Evolutionary conservation across 202 grass and related monocot species (phyloP).

Genomic region (Digitaria exilis): DNA sequence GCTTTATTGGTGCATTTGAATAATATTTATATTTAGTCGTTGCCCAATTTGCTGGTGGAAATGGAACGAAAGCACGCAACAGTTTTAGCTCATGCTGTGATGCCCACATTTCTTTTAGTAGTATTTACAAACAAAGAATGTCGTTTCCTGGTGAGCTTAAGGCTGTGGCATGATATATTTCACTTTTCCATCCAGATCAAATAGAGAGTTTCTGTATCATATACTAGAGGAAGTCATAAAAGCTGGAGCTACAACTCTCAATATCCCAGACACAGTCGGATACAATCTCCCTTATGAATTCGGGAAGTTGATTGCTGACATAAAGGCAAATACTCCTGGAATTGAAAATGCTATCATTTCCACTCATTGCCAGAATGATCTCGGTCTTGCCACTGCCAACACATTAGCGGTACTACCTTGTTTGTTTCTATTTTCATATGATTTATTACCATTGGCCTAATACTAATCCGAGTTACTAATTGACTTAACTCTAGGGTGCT

Average conservation of each 20-base stretch:
- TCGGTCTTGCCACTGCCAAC: conserved; percentile 92
- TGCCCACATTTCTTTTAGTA: neutral
- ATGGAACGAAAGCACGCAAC: neutral
- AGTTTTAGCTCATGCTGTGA: neutral
- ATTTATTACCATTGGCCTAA: conserved; percentile 2
- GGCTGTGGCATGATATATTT: conserved; percentile 21
- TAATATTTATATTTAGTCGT: neutral
- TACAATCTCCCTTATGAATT: conserved; percentile 90
- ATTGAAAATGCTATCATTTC: conserved; percentile 94
- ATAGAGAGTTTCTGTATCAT: conserved; percentile 84
- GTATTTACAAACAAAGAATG: neutral
- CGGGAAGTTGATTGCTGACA: conserved; percentile 75
- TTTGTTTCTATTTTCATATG: conserved; percentile 1
- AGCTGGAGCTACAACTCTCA: conserved; percentile 92
- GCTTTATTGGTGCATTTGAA: neutral
- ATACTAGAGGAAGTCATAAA: conserved; percentile 95
- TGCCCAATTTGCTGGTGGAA: neutral
- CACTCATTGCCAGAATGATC: conserved; percentile 98
- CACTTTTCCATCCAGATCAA: conserved; percentile 58
- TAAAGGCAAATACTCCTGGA: conserved; percentile 89
- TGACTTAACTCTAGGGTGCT: conserved; percentile 69
- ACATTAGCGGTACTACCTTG: conserved; percentile 72
- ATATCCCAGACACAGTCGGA: conserved; percentile 96
- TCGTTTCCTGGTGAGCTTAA: neutral
- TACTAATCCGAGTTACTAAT: conserved; percentile 44